Evolutionary conservation across 2,329 filamentous ascomycete genomes (phyloP).

Genomic region (Arthrinium puccinioides): DNA sequence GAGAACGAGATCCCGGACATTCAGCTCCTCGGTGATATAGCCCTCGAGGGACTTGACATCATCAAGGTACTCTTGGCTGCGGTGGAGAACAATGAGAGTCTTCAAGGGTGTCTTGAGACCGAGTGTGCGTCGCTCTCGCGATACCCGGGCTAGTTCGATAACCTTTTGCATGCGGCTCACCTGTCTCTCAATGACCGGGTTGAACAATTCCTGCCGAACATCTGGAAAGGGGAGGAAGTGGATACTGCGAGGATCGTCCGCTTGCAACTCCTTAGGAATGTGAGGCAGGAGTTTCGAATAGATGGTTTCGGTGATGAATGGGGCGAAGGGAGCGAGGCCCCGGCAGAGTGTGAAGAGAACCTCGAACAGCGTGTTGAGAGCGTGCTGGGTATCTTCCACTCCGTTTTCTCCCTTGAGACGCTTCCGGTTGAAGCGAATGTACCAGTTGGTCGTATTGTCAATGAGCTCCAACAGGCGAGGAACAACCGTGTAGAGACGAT

Average conservation of each 20-base stretch:
- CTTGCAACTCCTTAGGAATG: conserved; percentile 65
- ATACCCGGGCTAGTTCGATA: conserved; percentile 83
- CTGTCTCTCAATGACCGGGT: conserved; percentile 76
- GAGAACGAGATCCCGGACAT: conserved; percentile 77
- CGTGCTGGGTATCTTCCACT: conserved; percentile 77
- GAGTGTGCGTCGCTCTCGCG: conserved; percentile 76
- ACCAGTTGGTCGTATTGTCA: conserved; percentile 98
- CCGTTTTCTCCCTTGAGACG: conserved; percentile 87
- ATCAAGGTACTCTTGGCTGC: conserved; percentile 73
- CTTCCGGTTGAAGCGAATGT: conserved; percentile 59
- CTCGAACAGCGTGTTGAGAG: conserved; percentile 90
- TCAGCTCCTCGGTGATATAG: conserved; percentile 91
- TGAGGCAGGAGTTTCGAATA: conserved; percentile 76
- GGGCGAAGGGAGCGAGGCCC: conserved; percentile 87
- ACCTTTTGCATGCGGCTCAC: conserved; percentile 91
- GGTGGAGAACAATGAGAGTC: conserved; percentile 81
- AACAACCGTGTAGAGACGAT: conserved; percentile 85
- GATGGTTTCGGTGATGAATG: conserved; percentile 92
- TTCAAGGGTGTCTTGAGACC: conserved; percentile 88
- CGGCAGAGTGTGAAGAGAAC: conserved; percentile 84
- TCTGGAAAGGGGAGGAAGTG: conserved; percentile 91
- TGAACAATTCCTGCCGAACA: conserved; percentile 81
- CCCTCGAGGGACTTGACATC: conserved; percentile 78
- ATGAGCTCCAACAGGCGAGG: conserved; percentile 76
- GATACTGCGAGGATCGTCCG: conserved; percentile 73